Evolutionary conservation across 163 green algal species (phyloP).

Genomic region (Scenedesmus sp.): DNA sequence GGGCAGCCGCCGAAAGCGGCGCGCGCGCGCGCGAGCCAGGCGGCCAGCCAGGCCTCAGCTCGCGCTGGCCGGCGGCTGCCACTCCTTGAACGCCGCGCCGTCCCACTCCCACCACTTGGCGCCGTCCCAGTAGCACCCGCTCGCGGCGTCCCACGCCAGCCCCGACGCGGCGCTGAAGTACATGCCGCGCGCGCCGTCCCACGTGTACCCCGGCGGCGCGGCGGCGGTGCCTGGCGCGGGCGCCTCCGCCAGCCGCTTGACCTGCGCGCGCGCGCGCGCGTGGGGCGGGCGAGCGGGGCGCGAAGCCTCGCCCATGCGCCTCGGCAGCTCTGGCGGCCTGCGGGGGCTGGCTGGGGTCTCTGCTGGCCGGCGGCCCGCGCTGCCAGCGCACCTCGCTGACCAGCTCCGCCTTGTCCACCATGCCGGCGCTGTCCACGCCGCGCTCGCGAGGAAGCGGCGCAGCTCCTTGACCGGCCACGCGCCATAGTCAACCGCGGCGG

Average conservation of each 20-base stretch:
- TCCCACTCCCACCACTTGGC: constrained; percentile 34
- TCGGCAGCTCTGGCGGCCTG: too few relatives aligned
- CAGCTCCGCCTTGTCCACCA: constrained; percentile 39
- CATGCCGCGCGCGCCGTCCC: constrained; percentile 64
- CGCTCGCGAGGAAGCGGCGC: constrained; percentile 66
- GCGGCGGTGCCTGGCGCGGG: background rate
- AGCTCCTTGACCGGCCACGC: constrained; percentile 85
- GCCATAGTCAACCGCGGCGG: too few relatives aligned
- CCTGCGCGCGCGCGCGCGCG: background rate
- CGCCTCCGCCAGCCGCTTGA: constrained; percentile 28
- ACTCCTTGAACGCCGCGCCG: too few relatives aligned
- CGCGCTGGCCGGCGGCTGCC: too few relatives aligned
- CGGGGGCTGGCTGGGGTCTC: too few relatives aligned
- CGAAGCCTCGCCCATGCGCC: too few relatives aligned
- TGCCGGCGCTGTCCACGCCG: constrained; percentile 47
- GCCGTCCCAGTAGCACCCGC: constrained; percentile 39
- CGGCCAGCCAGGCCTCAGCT: too few relatives aligned
- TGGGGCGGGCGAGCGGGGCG: too few relatives aligned
- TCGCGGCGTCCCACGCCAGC: constrained; percentile 61
- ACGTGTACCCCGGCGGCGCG: constrained; percentile 67
- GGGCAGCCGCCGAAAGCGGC: too few relatives aligned
- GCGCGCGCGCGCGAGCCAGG: too few relatives aligned
- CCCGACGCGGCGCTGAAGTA: constrained; percentile 62
- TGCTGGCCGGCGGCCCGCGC: too few relatives aligned
- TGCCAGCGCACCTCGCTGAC: constrained; percentile 19